Conservation (phyloP, 441 rosid genomes). For the Populus hybrid region DNA sequence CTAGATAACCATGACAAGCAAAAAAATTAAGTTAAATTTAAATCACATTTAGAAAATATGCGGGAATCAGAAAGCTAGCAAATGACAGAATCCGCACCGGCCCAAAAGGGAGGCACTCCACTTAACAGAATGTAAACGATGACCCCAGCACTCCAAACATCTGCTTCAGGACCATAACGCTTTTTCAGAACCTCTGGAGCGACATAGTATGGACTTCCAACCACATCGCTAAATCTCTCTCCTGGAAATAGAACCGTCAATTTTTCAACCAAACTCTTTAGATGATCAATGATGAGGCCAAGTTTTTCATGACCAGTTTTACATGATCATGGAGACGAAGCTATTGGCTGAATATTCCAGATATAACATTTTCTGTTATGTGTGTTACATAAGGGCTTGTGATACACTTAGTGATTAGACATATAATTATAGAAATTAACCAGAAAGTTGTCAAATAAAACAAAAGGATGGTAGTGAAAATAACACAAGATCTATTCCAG, state of each 20-base stretch:
- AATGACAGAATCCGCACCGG: slow-evolving; percentile 43
- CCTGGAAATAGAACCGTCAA: slow-evolving; percentile 37
- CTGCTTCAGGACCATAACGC: slow-evolving; percentile 88
- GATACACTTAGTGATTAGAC: background rate
- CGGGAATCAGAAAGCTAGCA: background rate
- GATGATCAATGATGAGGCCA: background rate
- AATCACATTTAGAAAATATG: slow-evolving; percentile 3
- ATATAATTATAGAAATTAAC: background rate
- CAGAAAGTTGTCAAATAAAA: background rate
- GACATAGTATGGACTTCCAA: slow-evolving; percentile 96
- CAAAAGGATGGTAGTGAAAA: background rate
- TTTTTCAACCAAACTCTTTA: background rate
- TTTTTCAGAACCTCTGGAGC: slow-evolving; percentile 95
- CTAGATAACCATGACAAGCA: slow-evolving; percentile 31
- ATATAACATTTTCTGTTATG: background rate
- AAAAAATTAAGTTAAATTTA: slow-evolving; percentile 1
- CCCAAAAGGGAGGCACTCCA: slow-evolving; percentile 99
- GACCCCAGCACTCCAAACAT: slow-evolving; percentile 99
- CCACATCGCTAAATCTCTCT: slow-evolving; percentile 80
- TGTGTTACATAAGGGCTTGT: background rate
- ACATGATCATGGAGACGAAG: background rate
- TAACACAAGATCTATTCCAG: no score
- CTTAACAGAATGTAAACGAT: slow-evolving; percentile 84
- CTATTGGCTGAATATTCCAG: background rate
- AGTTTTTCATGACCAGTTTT: background rate